Conservation (phyloP, 805 yeast species). For the Candida nonsorbophila region DNA sequence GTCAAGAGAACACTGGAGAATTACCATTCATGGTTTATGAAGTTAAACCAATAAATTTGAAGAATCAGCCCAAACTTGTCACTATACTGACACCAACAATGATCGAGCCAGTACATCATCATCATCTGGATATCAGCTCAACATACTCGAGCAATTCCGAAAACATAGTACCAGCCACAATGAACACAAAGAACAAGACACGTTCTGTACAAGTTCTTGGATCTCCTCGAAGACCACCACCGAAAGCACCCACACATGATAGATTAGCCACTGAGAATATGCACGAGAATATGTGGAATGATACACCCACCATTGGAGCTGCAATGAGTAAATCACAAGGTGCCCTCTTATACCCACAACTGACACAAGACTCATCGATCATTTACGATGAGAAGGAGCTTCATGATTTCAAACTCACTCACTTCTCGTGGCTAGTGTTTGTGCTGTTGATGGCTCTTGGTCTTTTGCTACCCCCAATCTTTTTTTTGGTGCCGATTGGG, state of each 20-base stretch:
- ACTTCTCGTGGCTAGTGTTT: slow-evolving; percentile 15
- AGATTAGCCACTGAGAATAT: slow-evolving; percentile 7
- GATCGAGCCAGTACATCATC: slow-evolving; percentile 8
- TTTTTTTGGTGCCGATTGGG: slow-evolving; percentile 29
- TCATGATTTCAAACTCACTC: not conserved
- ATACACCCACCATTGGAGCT: not conserved
- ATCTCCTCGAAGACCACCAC: slow-evolving; percentile 10
- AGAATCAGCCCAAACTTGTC: not conserved
- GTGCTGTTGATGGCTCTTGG: slow-evolving; percentile 23
- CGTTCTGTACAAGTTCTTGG: too few relatives aligned
- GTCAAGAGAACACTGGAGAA: too few relatives aligned
- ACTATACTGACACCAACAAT: too few relatives aligned
- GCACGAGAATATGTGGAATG: slow-evolving; percentile 14
- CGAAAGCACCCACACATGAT: slow-evolving; percentile 11
- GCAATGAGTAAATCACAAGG: not conserved
- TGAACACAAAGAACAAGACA: not conserved
- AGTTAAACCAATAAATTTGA: too few relatives aligned
- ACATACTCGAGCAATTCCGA: not conserved
- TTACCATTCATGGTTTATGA: too few relatives aligned
- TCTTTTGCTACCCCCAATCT: slow-evolving; percentile 33
- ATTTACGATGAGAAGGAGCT: not conserved
- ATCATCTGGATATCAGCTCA: slow-evolving; percentile 10
- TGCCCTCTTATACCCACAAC: not conserved
- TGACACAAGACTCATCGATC: slow-evolving; percentile 1
- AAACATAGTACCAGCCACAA: not conserved